Percentiles rank a stretch among this genome's conserved stretches.
phyloP scores from a whole-genome alignment of 768 basidiomycete species.

The Podaxis sp. region DNA sequence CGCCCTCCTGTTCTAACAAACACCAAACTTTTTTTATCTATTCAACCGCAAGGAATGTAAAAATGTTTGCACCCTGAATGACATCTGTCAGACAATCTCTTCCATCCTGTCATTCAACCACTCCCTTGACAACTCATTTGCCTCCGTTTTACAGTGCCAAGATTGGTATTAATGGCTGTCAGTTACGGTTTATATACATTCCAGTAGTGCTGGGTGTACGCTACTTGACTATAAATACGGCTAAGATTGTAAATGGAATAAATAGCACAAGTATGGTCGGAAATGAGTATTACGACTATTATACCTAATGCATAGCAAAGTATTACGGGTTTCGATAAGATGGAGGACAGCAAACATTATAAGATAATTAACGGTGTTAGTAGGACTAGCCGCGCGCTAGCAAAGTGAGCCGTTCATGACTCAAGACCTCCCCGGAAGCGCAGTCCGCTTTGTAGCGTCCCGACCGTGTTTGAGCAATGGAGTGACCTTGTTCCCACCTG shows the following conservation, averaged over 20 bases:
- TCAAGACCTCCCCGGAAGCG: conserved; percentile 10
- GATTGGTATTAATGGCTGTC: neutral
- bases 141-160: conserved; percentile 2
- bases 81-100: neutral
- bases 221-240: conserved; percentile 10
- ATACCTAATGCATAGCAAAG: conserved; percentile 2
- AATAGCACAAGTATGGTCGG: neutral
- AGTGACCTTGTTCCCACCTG: conserved; percentile 86
- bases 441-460: conserved; percentile 64
- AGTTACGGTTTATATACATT: neutral
- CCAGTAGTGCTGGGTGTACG: neutral
- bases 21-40: neutral
- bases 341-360: neutral
- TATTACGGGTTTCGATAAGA: conserved; percentile 2
- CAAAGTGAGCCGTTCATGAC: neutral
- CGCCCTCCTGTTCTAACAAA: neutral
- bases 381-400: neutral
- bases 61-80: conserved; percentile 2
- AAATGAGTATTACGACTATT: conserved; percentile 3
- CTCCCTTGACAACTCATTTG: conserved; percentile 8
- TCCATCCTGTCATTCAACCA: neutral
- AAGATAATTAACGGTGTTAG: neutral
- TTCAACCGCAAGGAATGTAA: conserved; percentile 30
- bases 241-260: neutral
- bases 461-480: conserved; percentile 84